These are phyloP conservation scores for Salvia splendens DNA, from an alignment of 257 asterid genomes.

Conservation along the genomic window DNA sequence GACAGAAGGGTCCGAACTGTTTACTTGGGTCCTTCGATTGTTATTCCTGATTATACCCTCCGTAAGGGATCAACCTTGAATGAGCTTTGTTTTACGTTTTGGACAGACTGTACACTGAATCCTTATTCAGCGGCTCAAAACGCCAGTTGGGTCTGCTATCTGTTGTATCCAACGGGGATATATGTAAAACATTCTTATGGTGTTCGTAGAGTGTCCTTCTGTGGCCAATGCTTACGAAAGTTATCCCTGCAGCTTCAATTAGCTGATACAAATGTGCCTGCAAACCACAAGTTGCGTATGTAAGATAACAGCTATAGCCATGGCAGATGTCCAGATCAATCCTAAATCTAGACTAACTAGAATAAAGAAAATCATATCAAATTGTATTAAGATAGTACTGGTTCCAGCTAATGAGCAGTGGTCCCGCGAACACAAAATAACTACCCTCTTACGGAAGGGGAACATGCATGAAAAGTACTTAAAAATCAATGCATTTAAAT, in stretches of 20 bases:
- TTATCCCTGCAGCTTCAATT: slow-evolving; percentile 65
- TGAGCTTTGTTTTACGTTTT: slow-evolving; percentile 33
- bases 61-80: background rate
- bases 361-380: slow-evolving; percentile 10
- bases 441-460: slow-evolving; percentile 34
- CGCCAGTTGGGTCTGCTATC: slow-evolving; percentile 51
- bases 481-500: background rate
- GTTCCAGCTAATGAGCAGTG: slow-evolving; percentile 39
- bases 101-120: slow-evolving; percentile 32
- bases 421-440: slow-evolving; percentile 20
- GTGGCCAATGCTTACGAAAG: slow-evolving; percentile 75
- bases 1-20: background rate
- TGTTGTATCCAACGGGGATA: slow-evolving; percentile 50
- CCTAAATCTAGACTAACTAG: slow-evolving; percentile 24
- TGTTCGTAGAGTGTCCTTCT: slow-evolving; percentile 57
- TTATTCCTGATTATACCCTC: background rate
- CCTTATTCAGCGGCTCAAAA: slow-evolving; percentile 48
- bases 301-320: background rate
- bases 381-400: slow-evolving; percentile 4
- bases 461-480: slow-evolving; percentile 36
- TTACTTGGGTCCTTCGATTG: background rate
- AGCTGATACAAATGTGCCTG: slow-evolving; percentile 67
- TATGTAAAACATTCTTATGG: slow-evolving; percentile 48
- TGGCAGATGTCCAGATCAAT: slow-evolving; percentile 24
- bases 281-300: slow-evolving; percentile 39